These are phyloP conservation scores for Candida mesenterica DNA, from an alignment of 1,139 yeast species.

Conservation along the genomic window DNA sequence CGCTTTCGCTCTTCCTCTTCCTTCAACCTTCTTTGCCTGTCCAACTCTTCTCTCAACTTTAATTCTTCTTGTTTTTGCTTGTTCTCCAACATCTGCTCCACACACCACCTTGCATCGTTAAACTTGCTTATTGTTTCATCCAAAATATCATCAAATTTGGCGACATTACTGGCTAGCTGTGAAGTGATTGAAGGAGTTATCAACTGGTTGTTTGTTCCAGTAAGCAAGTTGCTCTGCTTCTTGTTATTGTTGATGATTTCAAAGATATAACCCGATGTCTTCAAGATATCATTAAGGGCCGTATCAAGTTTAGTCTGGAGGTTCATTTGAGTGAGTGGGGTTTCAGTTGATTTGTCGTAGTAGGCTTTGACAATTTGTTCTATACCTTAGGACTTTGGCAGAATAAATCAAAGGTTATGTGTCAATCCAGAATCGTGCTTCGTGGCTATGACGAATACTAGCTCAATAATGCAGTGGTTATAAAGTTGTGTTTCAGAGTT, in stretches of 20 bases:
- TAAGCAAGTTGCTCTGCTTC: conserved; percentile 41
- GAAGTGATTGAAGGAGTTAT: conserved; percentile 41
- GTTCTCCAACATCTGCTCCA: conserved; percentile 44
- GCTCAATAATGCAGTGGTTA: too few relatives aligned
- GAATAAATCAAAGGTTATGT: too few relatives aligned
- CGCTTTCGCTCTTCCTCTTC: conserved; percentile 21
- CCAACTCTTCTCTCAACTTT: conserved; percentile 39
- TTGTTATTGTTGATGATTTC: conserved; percentile 45
- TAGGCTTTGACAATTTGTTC: background rate
- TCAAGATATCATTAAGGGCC: conserved; percentile 42
- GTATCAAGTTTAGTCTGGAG: conserved; percentile 41
- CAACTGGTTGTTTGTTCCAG: conserved; percentile 45
- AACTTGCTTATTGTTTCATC: conserved; percentile 46
- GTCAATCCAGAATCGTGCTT: too few relatives aligned
- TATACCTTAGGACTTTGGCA: too few relatives aligned
- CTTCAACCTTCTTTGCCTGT: conserved; percentile 26
- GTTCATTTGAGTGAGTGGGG: too few relatives aligned
- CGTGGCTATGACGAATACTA: too few relatives aligned
- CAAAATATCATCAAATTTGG: conserved; percentile 41
- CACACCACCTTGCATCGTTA: conserved; percentile 48
- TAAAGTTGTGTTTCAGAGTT: too few relatives aligned
- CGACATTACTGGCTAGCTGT: conserved; percentile 37
- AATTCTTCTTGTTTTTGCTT: conserved; percentile 44
- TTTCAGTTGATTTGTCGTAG: background rate
- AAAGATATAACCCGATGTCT: conserved; percentile 45